These are phyloP conservation scores for Geotrichum restrictum DNA, from an alignment of 1,139 yeast species.

Conservation along the genomic window DNA sequence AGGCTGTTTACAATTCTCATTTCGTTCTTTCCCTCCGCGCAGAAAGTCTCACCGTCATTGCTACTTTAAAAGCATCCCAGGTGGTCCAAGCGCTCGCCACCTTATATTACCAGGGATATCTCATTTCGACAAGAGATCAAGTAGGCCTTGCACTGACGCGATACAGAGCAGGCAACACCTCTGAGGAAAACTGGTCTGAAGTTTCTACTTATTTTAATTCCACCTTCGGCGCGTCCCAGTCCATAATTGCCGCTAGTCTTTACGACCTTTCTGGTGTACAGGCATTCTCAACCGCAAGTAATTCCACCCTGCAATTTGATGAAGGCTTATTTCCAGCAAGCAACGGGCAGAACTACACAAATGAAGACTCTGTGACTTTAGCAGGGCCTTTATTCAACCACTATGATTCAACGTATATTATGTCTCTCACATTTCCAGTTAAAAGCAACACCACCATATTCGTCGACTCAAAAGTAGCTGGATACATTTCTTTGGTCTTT, in stretches of 20 bases:
- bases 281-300: constrained; percentile 41
- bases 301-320: not conserved
- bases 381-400: constrained; percentile 18
- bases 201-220: constrained; percentile 52
- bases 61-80: constrained; percentile 78
- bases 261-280: constrained; percentile 52
- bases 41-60: constrained; percentile 69
- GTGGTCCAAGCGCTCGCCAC: constrained; percentile 62
- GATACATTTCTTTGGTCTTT: constrained; percentile 66
- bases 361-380: constrained; percentile 34
- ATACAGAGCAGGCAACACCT: constrained; percentile 69
- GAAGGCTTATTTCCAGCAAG: constrained; percentile 11
- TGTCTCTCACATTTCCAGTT: constrained; percentile 67
- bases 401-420: constrained; percentile 34
- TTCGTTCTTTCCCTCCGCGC: constrained; percentile 61
- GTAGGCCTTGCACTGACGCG: constrained; percentile 58
- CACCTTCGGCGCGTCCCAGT: constrained; percentile 34
- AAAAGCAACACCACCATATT: constrained; percentile 69
- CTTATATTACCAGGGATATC: constrained; percentile 64
- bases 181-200: constrained; percentile 46
- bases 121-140: constrained; percentile 61
- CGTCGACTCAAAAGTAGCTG: constrained; percentile 58
- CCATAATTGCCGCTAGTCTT: constrained; percentile 61
- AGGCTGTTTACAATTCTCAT: constrained; percentile 68
- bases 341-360: not conserved